These are phyloP conservation scores for Didymosphaeria variabile DNA, from an alignment of 2,329 filamentous ascomycete species.

Conservation along the genomic window DNA sequence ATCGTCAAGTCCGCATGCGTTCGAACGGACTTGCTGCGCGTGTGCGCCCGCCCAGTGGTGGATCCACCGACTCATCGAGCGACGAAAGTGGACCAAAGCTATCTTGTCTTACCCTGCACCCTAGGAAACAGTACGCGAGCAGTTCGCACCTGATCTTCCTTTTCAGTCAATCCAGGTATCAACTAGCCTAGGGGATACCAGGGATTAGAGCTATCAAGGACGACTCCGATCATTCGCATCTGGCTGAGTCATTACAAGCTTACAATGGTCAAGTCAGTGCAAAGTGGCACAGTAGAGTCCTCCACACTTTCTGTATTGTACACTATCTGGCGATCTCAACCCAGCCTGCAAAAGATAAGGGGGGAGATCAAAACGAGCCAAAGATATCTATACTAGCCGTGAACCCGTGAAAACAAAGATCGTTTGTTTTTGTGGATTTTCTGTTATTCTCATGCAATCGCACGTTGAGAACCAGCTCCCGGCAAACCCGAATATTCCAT, in stretches of 20 bases:
- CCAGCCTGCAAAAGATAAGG: constrained; percentile 36
- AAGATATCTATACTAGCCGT: constrained; percentile 20
- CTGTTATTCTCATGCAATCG: constrained; percentile 32
- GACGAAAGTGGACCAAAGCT: not conserved
- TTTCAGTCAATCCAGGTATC: not conserved
- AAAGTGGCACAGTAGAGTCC: constrained; percentile 14
- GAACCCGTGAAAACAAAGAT: constrained; percentile 36
- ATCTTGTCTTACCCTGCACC: not conserved
- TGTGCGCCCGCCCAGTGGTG: constrained; percentile 3
- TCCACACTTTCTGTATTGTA: constrained; percentile 35
- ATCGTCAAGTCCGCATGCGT: constrained; percentile 8
- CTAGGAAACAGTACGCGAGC: not conserved
- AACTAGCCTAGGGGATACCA: not conserved
- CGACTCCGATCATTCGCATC: not conserved
- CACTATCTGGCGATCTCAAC: constrained; percentile 48
- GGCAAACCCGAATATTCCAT: constrained; percentile 7
- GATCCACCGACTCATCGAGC: not conserved
- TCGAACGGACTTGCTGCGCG: constrained; percentile 11
- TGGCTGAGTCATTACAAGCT: not conserved
- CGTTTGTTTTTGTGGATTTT: constrained; percentile 47
- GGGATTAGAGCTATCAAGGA: not conserved
- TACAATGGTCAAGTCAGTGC: not conserved
- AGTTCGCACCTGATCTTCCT: not conserved
- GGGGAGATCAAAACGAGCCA: constrained; percentile 46
- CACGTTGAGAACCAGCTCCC: constrained; percentile 26